Evolutionary conservation across 2,329 filamentous ascomycete species (phyloP).

Genomic region (Cucurbitaria berberidis): DNA sequence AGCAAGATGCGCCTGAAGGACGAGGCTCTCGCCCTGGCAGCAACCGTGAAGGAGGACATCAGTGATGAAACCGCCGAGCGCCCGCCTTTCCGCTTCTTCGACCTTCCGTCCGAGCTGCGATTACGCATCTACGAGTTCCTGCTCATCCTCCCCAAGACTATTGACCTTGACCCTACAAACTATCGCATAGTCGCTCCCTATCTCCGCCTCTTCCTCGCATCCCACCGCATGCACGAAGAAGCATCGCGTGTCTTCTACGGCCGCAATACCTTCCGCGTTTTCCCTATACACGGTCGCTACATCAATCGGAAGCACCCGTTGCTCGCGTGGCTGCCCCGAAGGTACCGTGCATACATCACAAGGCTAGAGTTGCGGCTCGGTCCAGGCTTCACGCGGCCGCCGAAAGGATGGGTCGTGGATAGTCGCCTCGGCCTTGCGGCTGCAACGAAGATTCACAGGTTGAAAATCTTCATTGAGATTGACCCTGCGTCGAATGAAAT

Average conservation of each 20-base stretch:
- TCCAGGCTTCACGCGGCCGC: slow-evolving; percentile 74
- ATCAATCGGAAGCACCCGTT: slow-evolving; percentile 77
- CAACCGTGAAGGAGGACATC: neutral
- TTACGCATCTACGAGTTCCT: slow-evolving; percentile 56
- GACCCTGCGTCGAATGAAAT: slow-evolving; percentile 70
- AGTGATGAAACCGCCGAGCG: neutral
- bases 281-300: slow-evolving; percentile 61
- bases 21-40: slow-evolving; percentile 6
- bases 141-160: slow-evolving; percentile 58
- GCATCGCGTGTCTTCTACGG: slow-evolving; percentile 60
- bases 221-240: slow-evolving; percentile 57
- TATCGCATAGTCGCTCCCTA: slow-evolving; percentile 64
- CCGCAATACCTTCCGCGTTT: slow-evolving; percentile 60
- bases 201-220: slow-evolving; percentile 72
- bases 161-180: slow-evolving; percentile 73
- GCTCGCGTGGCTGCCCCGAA: slow-evolving; percentile 67
- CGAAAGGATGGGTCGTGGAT: slow-evolving; percentile 72
- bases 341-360: slow-evolving; percentile 66
- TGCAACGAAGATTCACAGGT: slow-evolving; percentile 62
- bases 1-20: slow-evolving; percentile 27
- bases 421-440: slow-evolving; percentile 67
- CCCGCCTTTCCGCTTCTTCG: slow-evolving; percentile 58
- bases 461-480: slow-evolving; percentile 73
- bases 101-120: slow-evolving; percentile 61
- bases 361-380: slow-evolving; percentile 74